Conservation (phyloP, 169 alveolate genomes). For the Eimeria tenella region DNA sequence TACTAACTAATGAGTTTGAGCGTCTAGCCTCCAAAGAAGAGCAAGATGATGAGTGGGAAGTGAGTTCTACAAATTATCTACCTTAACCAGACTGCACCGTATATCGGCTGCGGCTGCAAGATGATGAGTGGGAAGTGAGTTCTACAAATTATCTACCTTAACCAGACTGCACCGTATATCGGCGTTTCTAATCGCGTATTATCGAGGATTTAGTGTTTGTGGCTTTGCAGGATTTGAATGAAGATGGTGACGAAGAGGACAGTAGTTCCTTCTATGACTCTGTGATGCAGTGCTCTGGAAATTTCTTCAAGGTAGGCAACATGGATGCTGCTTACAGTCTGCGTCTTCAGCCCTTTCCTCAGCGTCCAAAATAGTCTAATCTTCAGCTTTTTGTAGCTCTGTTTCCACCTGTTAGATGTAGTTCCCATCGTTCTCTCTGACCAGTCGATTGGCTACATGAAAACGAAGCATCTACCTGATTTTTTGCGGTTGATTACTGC, state of each 20-base stretch:
- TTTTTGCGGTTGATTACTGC: no score
- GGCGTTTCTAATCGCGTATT: no score
- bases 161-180: no score
- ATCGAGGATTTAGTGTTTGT: not conserved
- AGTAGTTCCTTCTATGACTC: slow-evolving; percentile 74
- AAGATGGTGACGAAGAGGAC: slow-evolving; percentile 60
- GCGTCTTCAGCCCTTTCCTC: no score
- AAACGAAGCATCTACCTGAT: not conserved
- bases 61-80: not conserved
- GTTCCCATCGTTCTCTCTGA: not conserved
- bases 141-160: not conserved
- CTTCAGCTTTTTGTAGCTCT: no score
- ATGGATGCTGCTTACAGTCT: no score
- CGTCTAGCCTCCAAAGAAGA: slow-evolving; percentile 57
- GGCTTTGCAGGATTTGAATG: slow-evolving; percentile 63
- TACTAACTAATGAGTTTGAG: slow-evolving; percentile 64
- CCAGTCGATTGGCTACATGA: not conserved
- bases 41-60: slow-evolving; percentile 69
- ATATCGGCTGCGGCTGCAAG: no score
- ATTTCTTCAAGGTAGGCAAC: slow-evolving; percentile 67
- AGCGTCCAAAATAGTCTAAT: no score
- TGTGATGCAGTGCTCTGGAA: slow-evolving; percentile 75
- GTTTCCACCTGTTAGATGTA: not conserved
- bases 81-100: not conserved
- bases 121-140: slow-evolving; percentile 76